Evolutionary conservation across 108 stramenopile genomes (phyloP).

Genomic region (Epipyxis sp.): DNA sequence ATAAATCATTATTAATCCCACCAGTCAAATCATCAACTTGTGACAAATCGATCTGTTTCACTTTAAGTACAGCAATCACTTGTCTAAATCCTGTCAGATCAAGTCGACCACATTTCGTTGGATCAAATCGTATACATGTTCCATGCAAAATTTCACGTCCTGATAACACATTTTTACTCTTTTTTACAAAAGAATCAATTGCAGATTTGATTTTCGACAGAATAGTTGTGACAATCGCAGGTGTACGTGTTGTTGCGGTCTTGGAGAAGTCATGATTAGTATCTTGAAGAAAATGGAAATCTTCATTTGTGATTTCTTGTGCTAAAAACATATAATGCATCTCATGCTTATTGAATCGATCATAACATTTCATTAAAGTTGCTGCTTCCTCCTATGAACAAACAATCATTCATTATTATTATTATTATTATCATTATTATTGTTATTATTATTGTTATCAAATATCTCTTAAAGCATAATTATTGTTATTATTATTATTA

Average conservation of each 20-base stretch:
- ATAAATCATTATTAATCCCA: background rate
- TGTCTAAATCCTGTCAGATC: background rate
- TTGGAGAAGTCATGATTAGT: background rate
- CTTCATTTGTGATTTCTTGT: background rate
- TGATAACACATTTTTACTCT: background rate
- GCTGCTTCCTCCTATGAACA: background rate
- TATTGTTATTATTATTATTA: too few species aligned
- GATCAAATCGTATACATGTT: background rate
- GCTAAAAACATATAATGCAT: background rate
- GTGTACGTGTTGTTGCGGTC: constrained; percentile 1
- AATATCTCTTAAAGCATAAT: too few species aligned
- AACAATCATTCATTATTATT: too few species aligned
- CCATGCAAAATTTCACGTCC: constrained; percentile 7
- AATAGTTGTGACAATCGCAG: background rate
- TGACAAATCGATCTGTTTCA: background rate
- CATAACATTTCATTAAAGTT: background rate
- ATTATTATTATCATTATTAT: constrained; percentile 17
- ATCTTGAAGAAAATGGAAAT: background rate
- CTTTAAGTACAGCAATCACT: background rate
- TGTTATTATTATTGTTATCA: too few species aligned
- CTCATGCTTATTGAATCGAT: background rate
- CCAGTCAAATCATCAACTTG: too few species aligned
- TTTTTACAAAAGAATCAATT: background rate
- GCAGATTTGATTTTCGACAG: background rate
- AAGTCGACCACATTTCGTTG: background rate